Evolutionary conservation across 2,329 filamentous ascomycete species (phyloP).

Genomic region (Lecanoromycetidae sp.): DNA sequence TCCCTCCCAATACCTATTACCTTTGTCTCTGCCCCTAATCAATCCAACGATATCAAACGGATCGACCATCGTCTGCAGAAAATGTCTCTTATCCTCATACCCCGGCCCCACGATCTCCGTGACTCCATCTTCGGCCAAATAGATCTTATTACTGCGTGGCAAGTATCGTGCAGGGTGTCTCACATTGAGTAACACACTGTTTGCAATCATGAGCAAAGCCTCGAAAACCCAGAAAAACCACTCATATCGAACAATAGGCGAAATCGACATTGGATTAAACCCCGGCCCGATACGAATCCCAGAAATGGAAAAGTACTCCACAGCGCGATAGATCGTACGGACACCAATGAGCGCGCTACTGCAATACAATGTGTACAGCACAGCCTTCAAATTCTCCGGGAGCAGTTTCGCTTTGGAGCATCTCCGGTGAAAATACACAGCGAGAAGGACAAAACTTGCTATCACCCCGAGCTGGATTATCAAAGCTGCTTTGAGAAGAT

Average conservation of each 20-base stretch:
- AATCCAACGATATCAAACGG: too few relatives aligned
- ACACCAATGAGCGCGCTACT: constrained; percentile 37
- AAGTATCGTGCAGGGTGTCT: constrained; percentile 40
- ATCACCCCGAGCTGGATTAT: constrained; percentile 41
- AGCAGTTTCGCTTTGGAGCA: constrained; percentile 31
- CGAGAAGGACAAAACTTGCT: constrained; percentile 36
- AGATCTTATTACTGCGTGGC: constrained; percentile 39
- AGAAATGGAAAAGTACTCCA: constrained; percentile 26
- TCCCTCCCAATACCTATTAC: not conserved
- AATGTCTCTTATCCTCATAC: constrained; percentile 36
- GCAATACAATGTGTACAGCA: constrained; percentile 36
- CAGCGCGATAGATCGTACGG: constrained; percentile 41
- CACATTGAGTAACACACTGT: constrained; percentile 39
- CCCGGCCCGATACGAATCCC: not conserved
- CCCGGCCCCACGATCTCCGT: constrained; percentile 41
- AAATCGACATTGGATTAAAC: constrained; percentile 1
- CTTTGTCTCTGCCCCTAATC: not conserved
- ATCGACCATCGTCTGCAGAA: constrained; percentile 32
- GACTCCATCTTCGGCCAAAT: constrained; percentile 39
- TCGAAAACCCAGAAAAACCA: constrained; percentile 46
- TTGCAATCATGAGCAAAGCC: constrained; percentile 39
- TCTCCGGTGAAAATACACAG: constrained; percentile 35
- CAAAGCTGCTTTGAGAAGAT: constrained; percentile 38
- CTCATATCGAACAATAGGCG: constrained; percentile 28
- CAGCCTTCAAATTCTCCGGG: constrained; percentile 30